phyloP scores from a whole-genome alignment of 1,284 basidiomycete genomes.

The Puccinia coronata region DNA sequence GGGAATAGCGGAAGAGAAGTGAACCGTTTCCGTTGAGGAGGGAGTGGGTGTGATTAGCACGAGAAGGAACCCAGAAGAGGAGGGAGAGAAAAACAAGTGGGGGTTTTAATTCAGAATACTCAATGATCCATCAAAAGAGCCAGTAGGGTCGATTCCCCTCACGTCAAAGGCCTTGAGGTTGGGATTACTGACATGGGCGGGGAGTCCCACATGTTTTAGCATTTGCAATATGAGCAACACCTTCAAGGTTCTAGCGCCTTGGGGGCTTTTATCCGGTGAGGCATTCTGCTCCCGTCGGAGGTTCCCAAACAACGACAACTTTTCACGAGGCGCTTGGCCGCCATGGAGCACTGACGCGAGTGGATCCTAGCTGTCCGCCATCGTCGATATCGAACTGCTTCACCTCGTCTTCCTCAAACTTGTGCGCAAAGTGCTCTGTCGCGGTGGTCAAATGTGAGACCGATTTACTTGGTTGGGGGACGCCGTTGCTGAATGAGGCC shows the following conservation, averaged over 20 bases:
- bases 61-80: no score
- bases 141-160: constrained; percentile 35
- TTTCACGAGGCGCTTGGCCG: neutral
- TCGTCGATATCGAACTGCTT: constrained; percentile 79
- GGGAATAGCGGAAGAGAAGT: no score
- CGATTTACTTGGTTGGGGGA: constrained; percentile 30
- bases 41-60: no score
- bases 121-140: constrained; percentile 34
- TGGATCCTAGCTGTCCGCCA: neutral
- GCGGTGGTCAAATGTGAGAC: constrained; percentile 51
- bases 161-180: constrained; percentile 35
- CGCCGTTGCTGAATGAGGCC: neutral
- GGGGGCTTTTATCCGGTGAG: constrained; percentile 7
- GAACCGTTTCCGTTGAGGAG: no score
- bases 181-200: neutral
- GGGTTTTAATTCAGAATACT: constrained; percentile 16
- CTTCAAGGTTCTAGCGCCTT: neutral
- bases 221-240: neutral
- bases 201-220: neutral
- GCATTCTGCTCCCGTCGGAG: neutral
- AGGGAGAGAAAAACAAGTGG: no score
- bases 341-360: no score
- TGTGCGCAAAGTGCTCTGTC: constrained; percentile 63
- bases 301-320: neutral
- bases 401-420: constrained; percentile 61